Percentiles rank a stretch among this genome's conserved stretches.
Evolutionary conservation across 345 rosid species (phyloP).

Genomic region (Trapa bicornis): DNA sequence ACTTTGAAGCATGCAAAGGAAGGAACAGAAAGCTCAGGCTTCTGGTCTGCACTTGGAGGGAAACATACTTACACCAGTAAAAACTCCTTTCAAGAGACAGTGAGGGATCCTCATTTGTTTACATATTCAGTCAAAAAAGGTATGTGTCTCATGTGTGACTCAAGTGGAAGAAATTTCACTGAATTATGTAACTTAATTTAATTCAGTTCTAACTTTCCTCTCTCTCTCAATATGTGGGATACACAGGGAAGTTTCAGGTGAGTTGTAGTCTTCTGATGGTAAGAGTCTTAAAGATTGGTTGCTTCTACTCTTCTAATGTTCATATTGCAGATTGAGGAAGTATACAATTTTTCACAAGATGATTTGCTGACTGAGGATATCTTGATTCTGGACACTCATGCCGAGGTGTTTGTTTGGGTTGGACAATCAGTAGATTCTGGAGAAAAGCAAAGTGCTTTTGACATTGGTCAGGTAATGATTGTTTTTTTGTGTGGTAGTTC

Average conservation of each 20-base stretch:
- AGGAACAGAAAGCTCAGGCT: slow-evolving; percentile 91
- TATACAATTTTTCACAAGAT: slow-evolving; percentile 85
- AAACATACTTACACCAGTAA: slow-evolving; percentile 81
- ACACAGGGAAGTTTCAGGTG: slow-evolving; percentile 89
- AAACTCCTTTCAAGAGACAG: slow-evolving; percentile 43
- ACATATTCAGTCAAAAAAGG: slow-evolving; percentile 59
- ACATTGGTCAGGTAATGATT: slow-evolving; percentile 66
- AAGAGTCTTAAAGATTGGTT: slow-evolving; percentile 5
- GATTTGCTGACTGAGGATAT: slow-evolving; percentile 91
- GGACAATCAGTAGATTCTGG: slow-evolving; percentile 73
- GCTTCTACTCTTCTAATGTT: slow-evolving; percentile 8
- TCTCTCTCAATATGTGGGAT: slow-evolving; percentile 17
- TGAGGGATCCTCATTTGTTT: slow-evolving; percentile 87
- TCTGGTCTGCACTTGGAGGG: slow-evolving; percentile 97
- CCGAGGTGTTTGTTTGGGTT: slow-evolving; percentile 97
- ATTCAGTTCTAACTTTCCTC: slow-evolving; percentile 25
- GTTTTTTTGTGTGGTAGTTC: not conserved
- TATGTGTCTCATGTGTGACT: slow-evolving; percentile 12
- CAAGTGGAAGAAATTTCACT: not conserved
- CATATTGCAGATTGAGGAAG: slow-evolving; percentile 71
- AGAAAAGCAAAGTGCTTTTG: slow-evolving; percentile 86
- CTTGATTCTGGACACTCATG: slow-evolving; percentile 81
- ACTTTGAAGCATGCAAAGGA: slow-evolving; percentile 84
- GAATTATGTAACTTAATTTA: not conserved
- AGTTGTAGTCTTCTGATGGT: slow-evolving; percentile 24